Evolutionary conservation across 805 yeast species (phyloP).

Genomic region (Jamesozyma piceae): DNA sequence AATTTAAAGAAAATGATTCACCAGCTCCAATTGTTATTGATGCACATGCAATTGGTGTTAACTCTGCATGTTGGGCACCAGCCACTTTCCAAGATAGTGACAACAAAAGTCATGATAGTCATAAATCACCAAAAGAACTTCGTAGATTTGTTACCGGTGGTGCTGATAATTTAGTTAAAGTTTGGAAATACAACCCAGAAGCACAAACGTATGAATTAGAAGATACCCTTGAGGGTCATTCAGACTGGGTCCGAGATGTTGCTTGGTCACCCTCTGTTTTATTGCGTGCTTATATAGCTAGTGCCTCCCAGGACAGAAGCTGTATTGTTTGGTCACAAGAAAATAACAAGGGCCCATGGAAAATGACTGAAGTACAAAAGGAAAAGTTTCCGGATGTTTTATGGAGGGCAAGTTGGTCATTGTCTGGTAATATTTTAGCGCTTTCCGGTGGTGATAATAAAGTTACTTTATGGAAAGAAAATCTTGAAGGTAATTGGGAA

Average conservation of each 20-base stretch:
- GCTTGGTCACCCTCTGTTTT: constrained; percentile 94
- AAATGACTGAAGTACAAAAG: constrained; percentile 59
- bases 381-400: constrained; percentile 93
- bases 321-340: constrained; percentile 94
- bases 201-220: constrained; percentile 59
- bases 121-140: constrained; percentile 33
- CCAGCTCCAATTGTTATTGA: constrained; percentile 44
- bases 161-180: constrained; percentile 84
- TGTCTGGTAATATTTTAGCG: constrained; percentile 91
- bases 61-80: constrained; percentile 94
- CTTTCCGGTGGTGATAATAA: constrained; percentile 94
- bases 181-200: constrained; percentile 65
- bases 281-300: constrained; percentile 81
- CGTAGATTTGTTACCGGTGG: constrained; percentile 91
- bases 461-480: constrained; percentile 94
- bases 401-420: constrained; percentile 97
- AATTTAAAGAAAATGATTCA: constrained; percentile 83
- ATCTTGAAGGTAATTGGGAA: constrained; percentile 89
- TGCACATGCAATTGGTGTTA: constrained; percentile 91
- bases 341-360: constrained; percentile 60
- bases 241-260: constrained; percentile 98
- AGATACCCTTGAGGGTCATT: constrained; percentile 75
- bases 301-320: constrained; percentile 93
- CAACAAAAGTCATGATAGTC: constrained; percentile 18
- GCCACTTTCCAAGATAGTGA: constrained; percentile 29